phyloP scores from a whole-genome alignment of 345 rosid species.

The Barbarea vulgaris region DNA sequence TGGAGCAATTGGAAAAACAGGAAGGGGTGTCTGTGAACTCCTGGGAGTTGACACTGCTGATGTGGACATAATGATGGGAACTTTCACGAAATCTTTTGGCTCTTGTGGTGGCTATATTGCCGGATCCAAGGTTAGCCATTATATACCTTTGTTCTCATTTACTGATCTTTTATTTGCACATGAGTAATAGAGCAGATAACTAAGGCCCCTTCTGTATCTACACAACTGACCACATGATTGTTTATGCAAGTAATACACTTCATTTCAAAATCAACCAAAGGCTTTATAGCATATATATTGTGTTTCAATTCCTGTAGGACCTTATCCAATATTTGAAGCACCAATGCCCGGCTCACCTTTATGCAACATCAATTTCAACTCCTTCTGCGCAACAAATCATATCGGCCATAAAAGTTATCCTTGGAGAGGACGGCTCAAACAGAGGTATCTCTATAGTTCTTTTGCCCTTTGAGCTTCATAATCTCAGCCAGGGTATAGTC shows the following conservation, averaged over 20 bases:
- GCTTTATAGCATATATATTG: background rate
- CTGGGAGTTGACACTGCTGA: slow-evolving; percentile 89
- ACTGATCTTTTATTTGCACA: background rate
- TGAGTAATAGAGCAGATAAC: background rate
- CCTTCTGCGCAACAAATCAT: slow-evolving; percentile 90
- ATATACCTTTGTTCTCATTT: background rate
- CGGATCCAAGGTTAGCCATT: slow-evolving; percentile 75
- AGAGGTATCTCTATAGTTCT: slow-evolving; percentile 54
- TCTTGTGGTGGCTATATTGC: slow-evolving; percentile 98
- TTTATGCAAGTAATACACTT: slow-evolving; percentile 1
- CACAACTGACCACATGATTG: background rate
- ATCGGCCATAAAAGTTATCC: slow-evolving; percentile 82
- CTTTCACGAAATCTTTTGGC: slow-evolving; percentile 96
- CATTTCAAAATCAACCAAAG: slow-evolving; percentile 7
- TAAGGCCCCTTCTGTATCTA: background rate
- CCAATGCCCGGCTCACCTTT: slow-evolving; percentile 88
- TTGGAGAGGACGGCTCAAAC: slow-evolving; percentile 95
- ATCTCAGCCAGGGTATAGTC: background rate
- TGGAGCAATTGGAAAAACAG: slow-evolving; percentile 94
- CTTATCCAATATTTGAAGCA: slow-evolving; percentile 73
- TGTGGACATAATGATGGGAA: slow-evolving; percentile 99
- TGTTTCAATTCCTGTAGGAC: slow-evolving; percentile 50
- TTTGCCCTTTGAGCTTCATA: background rate
- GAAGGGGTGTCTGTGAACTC: slow-evolving; percentile 96
- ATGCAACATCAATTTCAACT: slow-evolving; percentile 92